These are phyloP conservation scores for Euptelea pleiosperma DNA, from an alignment of 164 flowering plant genomes.

Conservation along the genomic window DNA sequence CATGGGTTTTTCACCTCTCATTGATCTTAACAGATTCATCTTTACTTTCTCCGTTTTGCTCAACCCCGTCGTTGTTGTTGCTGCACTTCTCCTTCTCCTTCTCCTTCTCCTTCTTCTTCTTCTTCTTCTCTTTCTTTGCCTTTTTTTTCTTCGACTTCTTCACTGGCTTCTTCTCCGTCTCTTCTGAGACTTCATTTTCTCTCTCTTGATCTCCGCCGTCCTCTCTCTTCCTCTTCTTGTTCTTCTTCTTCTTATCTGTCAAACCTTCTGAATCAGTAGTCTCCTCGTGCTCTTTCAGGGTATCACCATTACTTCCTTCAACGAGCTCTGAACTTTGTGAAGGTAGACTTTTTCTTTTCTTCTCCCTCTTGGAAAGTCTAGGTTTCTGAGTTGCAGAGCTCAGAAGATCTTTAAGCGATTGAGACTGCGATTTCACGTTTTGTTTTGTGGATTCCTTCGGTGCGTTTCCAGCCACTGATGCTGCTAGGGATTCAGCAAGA, in stretches of 20 bases:
- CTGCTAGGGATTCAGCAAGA: slow-evolving; percentile 34
- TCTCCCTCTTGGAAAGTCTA: slow-evolving; percentile 68
- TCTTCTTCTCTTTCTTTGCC: slow-evolving; percentile 13
- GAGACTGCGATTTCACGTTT: slow-evolving; percentile 16
- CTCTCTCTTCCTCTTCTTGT: slow-evolving; percentile 33
- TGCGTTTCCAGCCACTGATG: slow-evolving; percentile 20
- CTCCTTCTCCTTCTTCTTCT: slow-evolving; percentile 26
- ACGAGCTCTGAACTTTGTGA: slow-evolving; percentile 10
- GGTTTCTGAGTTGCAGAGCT: slow-evolving; percentile 42
- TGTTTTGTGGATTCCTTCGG: slow-evolving; percentile 14
- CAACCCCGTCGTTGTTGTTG: slow-evolving; percentile 17
- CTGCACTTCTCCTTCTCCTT: slow-evolving; percentile 19
- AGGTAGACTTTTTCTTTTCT: slow-evolving; percentile 37
- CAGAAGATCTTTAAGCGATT: slow-evolving; percentile 41
- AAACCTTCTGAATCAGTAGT: slow-evolving; percentile 3
- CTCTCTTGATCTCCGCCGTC: slow-evolving; percentile 20
- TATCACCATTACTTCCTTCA: slow-evolving; percentile 10
- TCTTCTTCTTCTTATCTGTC: slow-evolving; percentile 20
- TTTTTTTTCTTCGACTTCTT: slow-evolving; percentile 14
- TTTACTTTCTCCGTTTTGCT: slow-evolving; percentile 15
- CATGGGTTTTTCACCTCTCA: slow-evolving; percentile 29
- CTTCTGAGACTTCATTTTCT: slow-evolving; percentile 8
- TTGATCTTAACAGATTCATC: slow-evolving; percentile 17
- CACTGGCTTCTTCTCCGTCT: slow-evolving; percentile 2
- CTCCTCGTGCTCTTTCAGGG: slow-evolving; percentile 16